A percentile compares a stretch with the other conserved stretches of the same genome.
Conservation (phyloP, 257 asterid species). For the Lantana camara region DNA sequence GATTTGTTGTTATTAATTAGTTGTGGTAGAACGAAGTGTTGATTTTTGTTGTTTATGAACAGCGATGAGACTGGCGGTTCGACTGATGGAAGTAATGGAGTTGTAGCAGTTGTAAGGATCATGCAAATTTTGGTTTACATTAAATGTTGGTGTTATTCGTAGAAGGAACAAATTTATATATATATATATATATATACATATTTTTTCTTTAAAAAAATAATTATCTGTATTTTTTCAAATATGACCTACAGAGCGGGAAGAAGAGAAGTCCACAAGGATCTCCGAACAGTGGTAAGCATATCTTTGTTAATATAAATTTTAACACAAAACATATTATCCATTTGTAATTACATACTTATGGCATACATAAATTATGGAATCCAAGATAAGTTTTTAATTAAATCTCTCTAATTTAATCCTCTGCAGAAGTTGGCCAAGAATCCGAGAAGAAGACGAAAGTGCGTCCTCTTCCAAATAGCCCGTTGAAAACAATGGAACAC, state of each 20-base stretch:
- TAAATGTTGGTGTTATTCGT: constrained; percentile 8
- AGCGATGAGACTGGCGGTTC: constrained; percentile 81
- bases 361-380: too few relatives aligned
- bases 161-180: not conserved
- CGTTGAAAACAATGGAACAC: constrained; percentile 42
- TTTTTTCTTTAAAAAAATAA: constrained; percentile 1
- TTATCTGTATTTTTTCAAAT: not conserved
- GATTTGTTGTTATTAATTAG: not conserved
- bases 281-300: constrained; percentile 57
- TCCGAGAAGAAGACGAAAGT: constrained; percentile 42
- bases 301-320: not conserved
- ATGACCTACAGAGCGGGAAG: constrained; percentile 60
- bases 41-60: constrained; percentile 29
- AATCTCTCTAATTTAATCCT: not conserved
- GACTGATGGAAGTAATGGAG: constrained; percentile 84
- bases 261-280: constrained; percentile 73
- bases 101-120: constrained; percentile 51
- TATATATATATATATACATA: too few relatives aligned
- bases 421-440: constrained; percentile 22
- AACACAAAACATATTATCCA: too few relatives aligned
- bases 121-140: not conserved
- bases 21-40: constrained; percentile 18
- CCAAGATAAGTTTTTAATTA: too few relatives aligned
- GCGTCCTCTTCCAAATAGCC: constrained; percentile 34
- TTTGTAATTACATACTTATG: too few relatives aligned